phyloP scores from a whole-genome alignment of 140 eudicot species.

The Cichorium intybus region DNA sequence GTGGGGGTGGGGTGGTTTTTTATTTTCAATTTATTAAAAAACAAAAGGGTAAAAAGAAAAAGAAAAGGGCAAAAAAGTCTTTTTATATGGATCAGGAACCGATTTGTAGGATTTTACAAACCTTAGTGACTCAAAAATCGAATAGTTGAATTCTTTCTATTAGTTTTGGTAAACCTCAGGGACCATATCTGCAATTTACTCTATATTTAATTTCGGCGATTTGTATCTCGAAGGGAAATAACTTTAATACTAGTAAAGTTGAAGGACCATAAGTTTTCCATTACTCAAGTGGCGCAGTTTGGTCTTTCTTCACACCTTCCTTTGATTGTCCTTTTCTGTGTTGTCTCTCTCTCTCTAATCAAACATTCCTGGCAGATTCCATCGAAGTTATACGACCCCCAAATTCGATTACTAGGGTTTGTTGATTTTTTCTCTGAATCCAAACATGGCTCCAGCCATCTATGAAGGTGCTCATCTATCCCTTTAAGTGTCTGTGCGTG shows the following conservation, averaged over 20 bases:
- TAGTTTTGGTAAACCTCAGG: background rate
- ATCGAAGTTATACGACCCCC: conserved; percentile 8
- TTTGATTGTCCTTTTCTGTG: conserved; percentile 31
- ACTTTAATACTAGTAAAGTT: background rate
- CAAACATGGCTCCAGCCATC: conserved; percentile 37
- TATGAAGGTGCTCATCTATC: conserved; percentile 27
- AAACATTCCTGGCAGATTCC: conserved; percentile 29
- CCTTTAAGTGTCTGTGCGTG: background rate
- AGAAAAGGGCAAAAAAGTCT: too few species aligned
- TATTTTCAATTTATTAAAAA: too few species aligned
- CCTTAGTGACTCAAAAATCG: too few species aligned
- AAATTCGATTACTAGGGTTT: conserved; percentile 18
- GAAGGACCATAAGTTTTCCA: conserved; percentile 3
- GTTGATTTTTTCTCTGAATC: conserved; percentile 1
- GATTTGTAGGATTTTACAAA: too few species aligned
- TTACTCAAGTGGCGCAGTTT: conserved; percentile 16
- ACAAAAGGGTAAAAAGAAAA: too few species aligned
- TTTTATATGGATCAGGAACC: too few species aligned
- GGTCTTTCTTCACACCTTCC: conserved; percentile 34
- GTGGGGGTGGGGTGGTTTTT: too few species aligned
- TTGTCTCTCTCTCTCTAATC: conserved; percentile 18
- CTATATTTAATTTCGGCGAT: too few species aligned
- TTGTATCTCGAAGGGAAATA: background rate
- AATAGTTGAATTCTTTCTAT: too few species aligned
- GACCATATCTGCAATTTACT: background rate